Evolutionary conservation across 2,329 filamentous ascomycete species (phyloP).

Genomic region (Clarireedia paspali): DNA sequence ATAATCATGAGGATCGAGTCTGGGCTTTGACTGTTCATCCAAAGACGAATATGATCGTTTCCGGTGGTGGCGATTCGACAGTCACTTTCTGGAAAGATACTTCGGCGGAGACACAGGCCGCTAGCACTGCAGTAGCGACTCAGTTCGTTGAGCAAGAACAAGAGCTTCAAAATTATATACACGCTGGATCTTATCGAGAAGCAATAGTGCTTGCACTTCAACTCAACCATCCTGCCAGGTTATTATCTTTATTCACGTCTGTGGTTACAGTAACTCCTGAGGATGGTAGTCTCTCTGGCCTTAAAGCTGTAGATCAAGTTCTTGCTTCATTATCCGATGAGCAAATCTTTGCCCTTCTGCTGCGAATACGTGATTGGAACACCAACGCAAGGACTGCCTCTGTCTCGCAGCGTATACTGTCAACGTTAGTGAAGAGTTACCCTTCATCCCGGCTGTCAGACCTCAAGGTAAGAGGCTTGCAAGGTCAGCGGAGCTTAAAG

Average conservation of each 20-base stretch:
- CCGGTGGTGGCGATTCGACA: slow-evolving; percentile 85
- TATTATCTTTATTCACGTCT: slow-evolving; percentile 75
- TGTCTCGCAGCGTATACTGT: slow-evolving; percentile 79
- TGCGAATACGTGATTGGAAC: slow-evolving; percentile 91
- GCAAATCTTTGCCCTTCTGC: slow-evolving; percentile 75
- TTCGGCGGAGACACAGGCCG: slow-evolving; percentile 68
- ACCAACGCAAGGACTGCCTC: slow-evolving; percentile 83
- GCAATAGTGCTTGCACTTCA: slow-evolving; percentile 88
- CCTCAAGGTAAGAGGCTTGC: slow-evolving; percentile 52
- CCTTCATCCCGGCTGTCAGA: slow-evolving; percentile 69
- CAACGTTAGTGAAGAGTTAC: slow-evolving; percentile 72
- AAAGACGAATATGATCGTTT: slow-evolving; percentile 66
- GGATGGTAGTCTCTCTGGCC: slow-evolving; percentile 53
- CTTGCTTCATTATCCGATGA: slow-evolving; percentile 72
- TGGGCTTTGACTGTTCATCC: slow-evolving; percentile 79
- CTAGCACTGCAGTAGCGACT: slow-evolving; percentile 64
- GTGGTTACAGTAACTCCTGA: slow-evolving; percentile 63
- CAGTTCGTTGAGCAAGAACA: slow-evolving; percentile 90
- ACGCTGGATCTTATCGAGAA: slow-evolving; percentile 79
- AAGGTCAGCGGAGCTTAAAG: slow-evolving; percentile 60
- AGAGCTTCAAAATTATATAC: slow-evolving; percentile 85
- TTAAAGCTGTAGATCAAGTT: slow-evolving; percentile 72
- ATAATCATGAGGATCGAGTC: slow-evolving; percentile 94
- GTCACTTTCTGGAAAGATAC: slow-evolving; percentile 96
- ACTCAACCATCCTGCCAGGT: slow-evolving; percentile 84